Base-by-base conservation (phyloP, 2,329 filamentous ascomycete genomes). In the Neofusicoccum sp. region DNA sequence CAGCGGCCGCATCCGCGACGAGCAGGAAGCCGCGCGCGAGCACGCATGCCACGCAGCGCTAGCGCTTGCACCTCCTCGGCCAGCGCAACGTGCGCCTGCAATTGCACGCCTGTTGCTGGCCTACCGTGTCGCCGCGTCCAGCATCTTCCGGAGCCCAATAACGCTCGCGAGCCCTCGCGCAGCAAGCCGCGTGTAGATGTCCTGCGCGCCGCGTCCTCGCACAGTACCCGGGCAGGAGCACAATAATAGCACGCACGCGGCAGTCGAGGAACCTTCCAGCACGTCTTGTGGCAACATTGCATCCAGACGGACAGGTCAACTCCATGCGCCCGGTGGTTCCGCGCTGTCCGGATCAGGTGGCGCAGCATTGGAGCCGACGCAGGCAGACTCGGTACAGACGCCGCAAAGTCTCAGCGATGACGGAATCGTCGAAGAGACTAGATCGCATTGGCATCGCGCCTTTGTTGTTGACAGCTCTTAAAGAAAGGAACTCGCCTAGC, bases 341-440 rank as follows among this genome's bases (percentile, higher is more conserved):
- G 20, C 20, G 20, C 20, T 20, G 20, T 20, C 20, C 20, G 20
- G 20, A 20, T 20, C 20, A 56, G 38, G 38, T 24, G 38, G 51
- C 51, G 51, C 38, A 56, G 51, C 36, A 33, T n/a, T 14, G 26
- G 28, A 56, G 49, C 38, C 26, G 38, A n/a, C n/a, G 24, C 12
- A 56, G 51, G 43, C 43, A 31, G 26, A 43, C 40, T 53, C 26
- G 28, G 43, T 41, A 41, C 20, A 56, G 33, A 40, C 7, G 43
- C 24, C 26, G 51, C 34, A 24, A 16, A 31, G 36, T 41, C 36
- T 31, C 26, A 54, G 36, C 44, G 44, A 28, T 33, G 51, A 56
- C 51, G 38, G 51, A 56, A 43, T n/a, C 51, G 51, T 56, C 51
- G 36, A 56, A 43, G 38, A 33, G 38, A 56, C 51, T 31, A 56